Conservation (phyloP, 2,329 filamentous ascomycete species). For the Alternaria sp. region DNA sequence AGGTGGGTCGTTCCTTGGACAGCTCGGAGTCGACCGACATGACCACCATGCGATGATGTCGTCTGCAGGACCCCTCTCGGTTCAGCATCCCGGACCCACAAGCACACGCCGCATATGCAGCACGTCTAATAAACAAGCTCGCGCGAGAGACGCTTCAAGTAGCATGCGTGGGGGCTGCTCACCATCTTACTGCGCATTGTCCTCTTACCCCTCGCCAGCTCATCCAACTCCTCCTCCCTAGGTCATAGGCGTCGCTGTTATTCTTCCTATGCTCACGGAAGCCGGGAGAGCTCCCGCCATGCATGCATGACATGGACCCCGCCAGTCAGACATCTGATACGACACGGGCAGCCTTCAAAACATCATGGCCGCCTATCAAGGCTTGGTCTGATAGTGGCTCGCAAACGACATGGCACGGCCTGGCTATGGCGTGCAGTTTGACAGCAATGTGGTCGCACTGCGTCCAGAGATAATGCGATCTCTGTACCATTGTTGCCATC, state of each 20-base stretch:
- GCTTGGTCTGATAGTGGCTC: background rate
- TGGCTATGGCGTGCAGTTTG: background rate
- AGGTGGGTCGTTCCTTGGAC: slow-evolving; percentile 4
- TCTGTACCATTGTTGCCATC: background rate
- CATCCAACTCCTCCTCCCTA: slow-evolving; percentile 29
- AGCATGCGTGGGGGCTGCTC: slow-evolving; percentile 10
- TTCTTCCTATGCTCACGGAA: slow-evolving; percentile 7
- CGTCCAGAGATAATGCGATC: background rate
- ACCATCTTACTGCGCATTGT: slow-evolving; percentile 3
- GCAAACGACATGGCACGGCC: background rate
- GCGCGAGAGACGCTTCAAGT: slow-evolving; percentile 26
- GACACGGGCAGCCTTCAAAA: background rate
- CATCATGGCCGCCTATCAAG: background rate
- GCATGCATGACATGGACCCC: slow-evolving; percentile 1
- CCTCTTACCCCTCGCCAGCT: slow-evolving; percentile 32
- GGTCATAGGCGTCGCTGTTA: slow-evolving; percentile 8
- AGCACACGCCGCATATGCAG: slow-evolving; percentile 7
- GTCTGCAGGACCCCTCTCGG: slow-evolving; percentile 13
- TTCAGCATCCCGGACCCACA: slow-evolving; percentile 20
- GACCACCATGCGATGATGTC: slow-evolving; percentile 2
- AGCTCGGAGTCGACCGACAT: slow-evolving; percentile 5
- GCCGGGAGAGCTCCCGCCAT: background rate
- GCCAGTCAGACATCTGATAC: background rate
- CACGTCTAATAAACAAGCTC: slow-evolving; percentile 29
- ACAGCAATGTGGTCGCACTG: slow-evolving; percentile 4